phyloP scores from a whole-genome alignment of 1,284 basidiomycete genomes.

The Puccinia horiana region DNA sequence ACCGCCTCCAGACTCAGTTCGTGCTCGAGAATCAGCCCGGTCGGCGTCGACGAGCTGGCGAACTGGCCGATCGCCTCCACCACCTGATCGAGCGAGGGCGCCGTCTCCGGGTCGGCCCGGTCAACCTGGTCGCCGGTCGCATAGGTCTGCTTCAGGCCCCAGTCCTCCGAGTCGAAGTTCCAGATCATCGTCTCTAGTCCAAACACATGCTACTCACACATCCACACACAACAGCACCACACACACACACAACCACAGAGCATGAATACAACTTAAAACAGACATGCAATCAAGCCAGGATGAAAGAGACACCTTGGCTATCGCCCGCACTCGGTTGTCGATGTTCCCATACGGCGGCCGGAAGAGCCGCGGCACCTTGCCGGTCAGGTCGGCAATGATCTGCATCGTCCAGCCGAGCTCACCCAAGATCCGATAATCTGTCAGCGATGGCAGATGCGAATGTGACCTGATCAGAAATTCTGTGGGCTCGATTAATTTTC shows the following conservation, averaged over 20 bases:
- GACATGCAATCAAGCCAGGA: background rate
- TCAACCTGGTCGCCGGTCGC: slow-evolving; percentile 43
- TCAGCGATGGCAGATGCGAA: slow-evolving; percentile 31
- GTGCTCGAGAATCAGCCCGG: slow-evolving; percentile 31
- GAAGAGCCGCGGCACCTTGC: slow-evolving; percentile 37
- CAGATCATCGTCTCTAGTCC: slow-evolving; percentile 46
- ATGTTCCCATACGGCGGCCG: slow-evolving; percentile 46
- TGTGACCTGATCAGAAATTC: slow-evolving; percentile 27
- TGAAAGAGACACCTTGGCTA: slow-evolving; percentile 40
- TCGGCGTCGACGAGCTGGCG: background rate
- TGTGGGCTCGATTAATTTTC: background rate
- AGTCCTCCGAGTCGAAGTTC: slow-evolving; percentile 48
- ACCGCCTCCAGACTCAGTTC: slow-evolving; percentile 42
- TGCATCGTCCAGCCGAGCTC: slow-evolving; percentile 49
- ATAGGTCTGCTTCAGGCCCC: slow-evolving; percentile 45
- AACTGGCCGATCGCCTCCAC: background rate
- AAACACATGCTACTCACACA: slow-evolving; percentile 39
- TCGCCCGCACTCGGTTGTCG: slow-evolving; percentile 45
- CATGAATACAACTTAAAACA: background rate
- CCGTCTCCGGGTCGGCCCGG: background rate
- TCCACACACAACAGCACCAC: background rate
- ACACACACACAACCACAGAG: too few species aligned
- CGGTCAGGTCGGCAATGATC: slow-evolving; percentile 45
- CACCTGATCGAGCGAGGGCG: background rate
- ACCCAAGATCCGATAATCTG: slow-evolving; percentile 31